Percentiles rank a stretch among this genome's conserved stretches.
Evolutionary conservation across 495 filamentous ascomycete genomes (phyloP).

Genomic region (Penicillium roqueforti): DNA sequence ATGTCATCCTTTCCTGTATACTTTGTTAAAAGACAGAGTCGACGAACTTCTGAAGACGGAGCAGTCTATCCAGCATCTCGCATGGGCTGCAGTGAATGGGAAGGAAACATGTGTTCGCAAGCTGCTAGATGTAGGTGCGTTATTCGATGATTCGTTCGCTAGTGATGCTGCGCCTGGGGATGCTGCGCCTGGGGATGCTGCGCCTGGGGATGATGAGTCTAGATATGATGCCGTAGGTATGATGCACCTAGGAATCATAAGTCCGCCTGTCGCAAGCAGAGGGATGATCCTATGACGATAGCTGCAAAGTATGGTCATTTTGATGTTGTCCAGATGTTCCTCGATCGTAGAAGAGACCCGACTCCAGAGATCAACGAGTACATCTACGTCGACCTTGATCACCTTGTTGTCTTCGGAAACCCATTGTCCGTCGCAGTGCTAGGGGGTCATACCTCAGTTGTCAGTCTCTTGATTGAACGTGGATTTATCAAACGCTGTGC

Average conservation of each 20-base stretch:
- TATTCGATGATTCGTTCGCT: background rate
- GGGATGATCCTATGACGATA: constrained; percentile 2
- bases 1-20: background rate
- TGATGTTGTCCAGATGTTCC: constrained; percentile 4
- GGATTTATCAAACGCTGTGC: background rate
- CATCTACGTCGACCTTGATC: background rate
- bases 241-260: too few relatives aligned
- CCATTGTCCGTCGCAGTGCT: background rate
- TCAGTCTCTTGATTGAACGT: constrained; percentile 4
- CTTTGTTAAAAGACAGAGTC: background rate
- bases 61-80: background rate
- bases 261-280: too few relatives aligned
- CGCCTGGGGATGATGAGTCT: too few relatives aligned
- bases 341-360: background rate
- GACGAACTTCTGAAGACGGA: background rate
- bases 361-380: background rate
- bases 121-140: background rate
- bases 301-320: constrained; percentile 5
- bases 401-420: background rate
- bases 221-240: too few relatives aligned
- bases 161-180: too few relatives aligned
- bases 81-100: background rate
- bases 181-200: too few relatives aligned
- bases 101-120: constrained; percentile 4
- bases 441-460: constrained; percentile 2